Conservation (phyloP, 768 basidiomycete genomes). For the Hirschioporus abietinus region DNA sequence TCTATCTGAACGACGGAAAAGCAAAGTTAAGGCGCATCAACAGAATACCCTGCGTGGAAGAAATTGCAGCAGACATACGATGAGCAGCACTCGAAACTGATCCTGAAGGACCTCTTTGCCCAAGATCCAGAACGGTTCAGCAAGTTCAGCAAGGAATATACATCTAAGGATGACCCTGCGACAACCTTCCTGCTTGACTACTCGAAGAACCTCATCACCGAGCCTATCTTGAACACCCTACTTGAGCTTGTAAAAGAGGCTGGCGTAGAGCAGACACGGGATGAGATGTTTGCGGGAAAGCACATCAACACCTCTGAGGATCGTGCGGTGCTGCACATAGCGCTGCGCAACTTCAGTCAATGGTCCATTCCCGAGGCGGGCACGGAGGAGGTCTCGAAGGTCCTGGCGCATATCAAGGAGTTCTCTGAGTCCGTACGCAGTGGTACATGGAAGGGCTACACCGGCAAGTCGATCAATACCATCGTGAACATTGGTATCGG, state of each 20-base stretch:
- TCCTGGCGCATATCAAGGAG: slow-evolving; percentile 86
- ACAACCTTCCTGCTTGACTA: slow-evolving; percentile 90
- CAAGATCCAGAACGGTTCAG: slow-evolving; percentile 83
- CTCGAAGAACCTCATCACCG: slow-evolving; percentile 93
- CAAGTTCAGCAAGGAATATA: slow-evolving; percentile 78
- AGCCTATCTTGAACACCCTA: slow-evolving; percentile 74
- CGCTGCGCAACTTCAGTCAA: slow-evolving; percentile 71
- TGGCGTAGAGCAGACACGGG: slow-evolving; percentile 73
- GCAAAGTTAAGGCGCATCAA: too few relatives aligned
- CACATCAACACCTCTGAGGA: slow-evolving; percentile 99
- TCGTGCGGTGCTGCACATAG: slow-evolving; percentile 93
- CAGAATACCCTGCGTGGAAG: slow-evolving; percentile 89
- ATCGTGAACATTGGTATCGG: slow-evolving; percentile 99
- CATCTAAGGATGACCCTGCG: slow-evolving; percentile 54
- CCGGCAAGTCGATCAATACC: slow-evolving; percentile 88
- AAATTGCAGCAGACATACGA: slow-evolving; percentile 84
- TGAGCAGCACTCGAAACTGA: slow-evolving; percentile 61
- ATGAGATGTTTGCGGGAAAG: slow-evolving; percentile 92
- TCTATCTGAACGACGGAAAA: background rate
- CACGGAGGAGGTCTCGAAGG: slow-evolving; percentile 73
- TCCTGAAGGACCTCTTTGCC: slow-evolving; percentile 90
- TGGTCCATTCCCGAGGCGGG: slow-evolving; percentile 79
- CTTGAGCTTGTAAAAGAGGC: slow-evolving; percentile 83
- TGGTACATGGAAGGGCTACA: slow-evolving; percentile 95
- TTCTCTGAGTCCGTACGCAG: slow-evolving; percentile 82